These are phyloP conservation scores for Microbotryomycetes sp. DNA, from an alignment of 1,284 basidiomycete genomes.

Conservation along the genomic window DNA sequence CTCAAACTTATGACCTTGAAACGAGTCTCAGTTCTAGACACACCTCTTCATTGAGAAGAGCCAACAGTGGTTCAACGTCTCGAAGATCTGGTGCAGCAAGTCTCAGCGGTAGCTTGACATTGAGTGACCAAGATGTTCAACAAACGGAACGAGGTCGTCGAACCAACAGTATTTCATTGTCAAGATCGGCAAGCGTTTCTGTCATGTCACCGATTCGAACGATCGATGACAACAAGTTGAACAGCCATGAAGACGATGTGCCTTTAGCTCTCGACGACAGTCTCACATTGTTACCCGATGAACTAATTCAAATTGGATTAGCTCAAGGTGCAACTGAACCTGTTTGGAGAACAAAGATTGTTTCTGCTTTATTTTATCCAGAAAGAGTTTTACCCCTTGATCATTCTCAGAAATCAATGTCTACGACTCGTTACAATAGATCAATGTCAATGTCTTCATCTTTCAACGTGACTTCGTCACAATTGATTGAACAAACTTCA, in stretches of 20 bases:
- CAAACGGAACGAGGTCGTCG: no score
- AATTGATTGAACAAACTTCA: not conserved
- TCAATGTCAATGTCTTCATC: not conserved
- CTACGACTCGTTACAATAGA: not conserved
- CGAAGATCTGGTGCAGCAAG: not conserved
- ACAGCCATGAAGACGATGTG: slow-evolving; percentile 9
- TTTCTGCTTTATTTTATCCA: slow-evolving; percentile 31
- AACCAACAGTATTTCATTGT: not conserved
- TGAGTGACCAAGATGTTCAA: not conserved
- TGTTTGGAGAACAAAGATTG: slow-evolving; percentile 24
- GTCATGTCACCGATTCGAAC: not conserved
- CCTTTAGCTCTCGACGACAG: slow-evolving; percentile 10
- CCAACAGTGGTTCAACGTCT: not conserved
- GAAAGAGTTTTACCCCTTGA: slow-evolving; percentile 24
- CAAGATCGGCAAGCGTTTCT: not conserved
- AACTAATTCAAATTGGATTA: slow-evolving; percentile 35
- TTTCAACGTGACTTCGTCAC: not conserved
- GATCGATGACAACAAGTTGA: slow-evolving; percentile 18
- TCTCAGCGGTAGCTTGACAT: not conserved
- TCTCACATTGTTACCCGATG: slow-evolving; percentile 34
- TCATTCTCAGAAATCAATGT: not conserved
- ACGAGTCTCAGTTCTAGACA: not conserved
- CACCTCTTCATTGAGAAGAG: not conserved
- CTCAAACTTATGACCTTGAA: no score
- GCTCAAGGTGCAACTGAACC: slow-evolving; percentile 2